These are phyloP conservation scores for Dioszegia crocea DNA, from an alignment of 768 basidiomycete species.

Conservation along the genomic window DNA sequence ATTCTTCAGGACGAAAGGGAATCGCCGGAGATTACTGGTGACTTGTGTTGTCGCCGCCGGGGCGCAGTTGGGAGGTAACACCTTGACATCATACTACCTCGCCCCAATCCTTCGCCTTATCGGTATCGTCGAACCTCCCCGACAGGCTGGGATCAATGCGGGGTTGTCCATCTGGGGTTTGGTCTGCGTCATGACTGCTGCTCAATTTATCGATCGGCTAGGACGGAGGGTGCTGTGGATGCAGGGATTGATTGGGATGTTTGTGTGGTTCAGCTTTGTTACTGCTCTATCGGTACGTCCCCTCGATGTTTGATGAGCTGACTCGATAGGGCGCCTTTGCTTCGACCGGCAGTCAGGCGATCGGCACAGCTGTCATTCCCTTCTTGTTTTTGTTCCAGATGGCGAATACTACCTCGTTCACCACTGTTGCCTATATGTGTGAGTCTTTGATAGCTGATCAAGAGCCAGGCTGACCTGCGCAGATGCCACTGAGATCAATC, in stretches of 20 bases:
- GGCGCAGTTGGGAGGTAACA: conserved; percentile 53
- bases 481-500: conserved; percentile 12
- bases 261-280: conserved; percentile 15
- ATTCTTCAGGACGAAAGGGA: conserved; percentile 64
- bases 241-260: conserved; percentile 10
- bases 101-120: conserved; percentile 64
- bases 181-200: conserved; percentile 11
- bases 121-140: conserved; percentile 61
- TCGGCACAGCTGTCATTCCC: conserved; percentile 21
- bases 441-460: background rate
- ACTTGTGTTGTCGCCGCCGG: conserved; percentile 6
- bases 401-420: conserved; percentile 1
- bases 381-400: conserved; percentile 14
- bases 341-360: background rate
- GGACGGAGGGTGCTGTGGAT: conserved; percentile 21
- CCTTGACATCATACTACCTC: conserved; percentile 17
- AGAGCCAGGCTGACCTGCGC: background rate
- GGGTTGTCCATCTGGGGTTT: conserved; percentile 59
- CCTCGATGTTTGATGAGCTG: background rate
- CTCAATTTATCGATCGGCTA: conserved; percentile 17
- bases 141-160: conserved; percentile 49
- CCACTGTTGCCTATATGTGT: conserved; percentile 16
- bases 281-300: conserved; percentile 22
- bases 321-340: conserved; percentile 13
- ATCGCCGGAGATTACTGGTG: conserved; percentile 46